Conservation (phyloP, 805 yeast genomes). For the Candida maltosa region DNA sequence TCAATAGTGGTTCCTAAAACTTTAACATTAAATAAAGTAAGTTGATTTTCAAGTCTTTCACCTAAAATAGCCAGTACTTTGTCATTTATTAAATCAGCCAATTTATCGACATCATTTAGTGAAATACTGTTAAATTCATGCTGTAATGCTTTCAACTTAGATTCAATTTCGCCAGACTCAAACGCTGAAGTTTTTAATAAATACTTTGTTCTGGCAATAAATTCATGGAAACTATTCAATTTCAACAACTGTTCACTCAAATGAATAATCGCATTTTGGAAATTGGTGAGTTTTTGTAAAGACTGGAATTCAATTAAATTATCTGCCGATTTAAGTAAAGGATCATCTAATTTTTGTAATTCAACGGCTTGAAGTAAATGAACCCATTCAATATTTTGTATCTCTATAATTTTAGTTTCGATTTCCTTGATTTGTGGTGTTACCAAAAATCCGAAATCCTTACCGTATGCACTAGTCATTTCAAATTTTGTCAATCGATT, state of each 20-base stretch:
- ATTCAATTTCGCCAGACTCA: slow-evolving; percentile 9
- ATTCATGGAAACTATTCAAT: slow-evolving; percentile 14
- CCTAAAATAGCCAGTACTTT: slow-evolving; percentile 19
- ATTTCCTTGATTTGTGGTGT: slow-evolving; percentile 29
- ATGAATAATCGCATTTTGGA: slow-evolving; percentile 20
- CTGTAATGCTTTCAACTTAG: slow-evolving; percentile 12
- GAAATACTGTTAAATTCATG: slow-evolving; percentile 11
- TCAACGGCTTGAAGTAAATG: slow-evolving; percentile 49
- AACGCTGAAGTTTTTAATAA: slow-evolving; percentile 16
- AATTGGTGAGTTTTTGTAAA: slow-evolving; percentile 16
- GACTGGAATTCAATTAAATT: slow-evolving; percentile 23
- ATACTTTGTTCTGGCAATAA: slow-evolving; percentile 12
- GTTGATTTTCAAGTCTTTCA: slow-evolving; percentile 16
- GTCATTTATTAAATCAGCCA: slow-evolving; percentile 20
- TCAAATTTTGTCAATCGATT: slow-evolving; percentile 8
- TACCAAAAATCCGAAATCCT: slow-evolving; percentile 42
- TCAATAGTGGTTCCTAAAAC: not conserved
- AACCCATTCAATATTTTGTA: slow-evolving; percentile 51
- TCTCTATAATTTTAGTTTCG: slow-evolving; percentile 24
- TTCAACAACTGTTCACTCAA: slow-evolving; percentile 17
- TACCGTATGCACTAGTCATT: slow-evolving; percentile 29
- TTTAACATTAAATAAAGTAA: slow-evolving; percentile 6
- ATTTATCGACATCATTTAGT: slow-evolving; percentile 15
- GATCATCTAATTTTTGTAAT: slow-evolving; percentile 27
- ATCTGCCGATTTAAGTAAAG: slow-evolving; percentile 24